phyloP scores from a whole-genome alignment of 805 yeast species.

The Yamadazyma akitaensis region DNA sequence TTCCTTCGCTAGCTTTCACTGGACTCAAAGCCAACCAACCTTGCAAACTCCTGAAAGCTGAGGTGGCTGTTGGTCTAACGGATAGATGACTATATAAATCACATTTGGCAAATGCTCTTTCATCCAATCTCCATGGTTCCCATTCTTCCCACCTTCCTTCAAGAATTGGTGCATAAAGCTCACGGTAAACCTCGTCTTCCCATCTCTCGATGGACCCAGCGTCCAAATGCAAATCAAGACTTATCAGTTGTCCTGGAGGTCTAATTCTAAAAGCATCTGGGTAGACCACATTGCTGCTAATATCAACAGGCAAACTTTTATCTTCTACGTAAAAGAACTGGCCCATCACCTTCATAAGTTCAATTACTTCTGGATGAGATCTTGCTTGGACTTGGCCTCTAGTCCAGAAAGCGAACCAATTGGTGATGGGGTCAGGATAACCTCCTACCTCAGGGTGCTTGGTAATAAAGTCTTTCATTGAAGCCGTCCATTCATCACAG shows the following conservation, averaged over 20 bases:
- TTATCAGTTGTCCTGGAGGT: constrained; percentile 31
- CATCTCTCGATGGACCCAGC: constrained; percentile 43
- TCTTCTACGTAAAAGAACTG: constrained; percentile 27
- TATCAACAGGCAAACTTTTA: constrained; percentile 22
- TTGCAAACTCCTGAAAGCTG: constrained; percentile 37
- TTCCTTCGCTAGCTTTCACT: constrained; percentile 37
- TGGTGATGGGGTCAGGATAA: constrained; percentile 21
- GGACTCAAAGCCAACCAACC: constrained; percentile 43
- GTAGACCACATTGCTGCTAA: constrained; percentile 32
- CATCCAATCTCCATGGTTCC: constrained; percentile 34
- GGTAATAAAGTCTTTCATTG: constrained; percentile 21
- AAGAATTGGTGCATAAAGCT: constrained; percentile 30
- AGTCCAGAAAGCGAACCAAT: constrained; percentile 38
- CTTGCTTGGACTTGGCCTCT: constrained; percentile 37
- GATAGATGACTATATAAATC: constrained; percentile 24
- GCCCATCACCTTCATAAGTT: constrained; percentile 23
- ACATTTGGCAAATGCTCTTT: constrained; percentile 28
- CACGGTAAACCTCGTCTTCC: constrained; percentile 38
- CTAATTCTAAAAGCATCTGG: constrained; percentile 44
- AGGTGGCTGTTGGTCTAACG: constrained; percentile 8
- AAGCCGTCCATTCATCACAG: constrained; percentile 20
- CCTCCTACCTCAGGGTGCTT: constrained; percentile 28
- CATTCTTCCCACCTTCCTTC: constrained; percentile 40
- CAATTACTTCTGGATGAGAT: constrained; percentile 32
- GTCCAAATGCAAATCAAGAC: constrained; percentile 41